Evolutionary conservation across 129 eudicot species (phyloP), one percentile per base, ranked within the genome.

Genomic region (Flaveria sonorensis): DNA sequence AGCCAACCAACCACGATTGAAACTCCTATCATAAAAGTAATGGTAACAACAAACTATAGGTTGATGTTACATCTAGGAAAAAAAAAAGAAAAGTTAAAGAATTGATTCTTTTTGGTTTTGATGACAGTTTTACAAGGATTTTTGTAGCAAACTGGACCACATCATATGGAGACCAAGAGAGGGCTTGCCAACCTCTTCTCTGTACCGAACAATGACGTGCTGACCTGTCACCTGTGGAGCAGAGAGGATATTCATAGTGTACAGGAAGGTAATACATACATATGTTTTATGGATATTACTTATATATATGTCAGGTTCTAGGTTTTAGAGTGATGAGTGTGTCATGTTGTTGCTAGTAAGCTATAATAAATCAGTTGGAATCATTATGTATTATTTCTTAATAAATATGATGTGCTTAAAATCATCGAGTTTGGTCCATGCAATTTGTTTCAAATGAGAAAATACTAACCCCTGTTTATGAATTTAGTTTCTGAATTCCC

Each of bases 51-150:
- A 23, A 60, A 13, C 12, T 60, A 23, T 24, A 21, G 66, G n/a
- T 15, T 3, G 9, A 13, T 53, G 23, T 16, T 53, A 36, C 40
- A 36, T 36, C 40, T 36, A 36, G 40, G 40, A 36, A 5, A 36
- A 36, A 24, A 24, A 30, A 36, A 36, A 36, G 40, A 36, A 36
- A 36, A 36, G 1, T 24, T 61, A 61, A 61, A 61, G 16, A 2
- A 63, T 14, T 14, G 5, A 15, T 16, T 63, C 0, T 14, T 14
- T 15, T 36, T 30, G 36, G 36, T 53, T 50, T 77, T 63, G 39
- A 50, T 84, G 88, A 24, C 92, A 93, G 98, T 93, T 93, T 56
- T 93, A 93, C 88, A 93, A 93, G 83, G 88, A 76, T 81, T 89
- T 93, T 47, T 90, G 96, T 55, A 62, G 83, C n/a, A 89, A 77